Conservation (phyloP, 2,329 filamentous ascomycete species). For the Knufia petricola region DNA sequence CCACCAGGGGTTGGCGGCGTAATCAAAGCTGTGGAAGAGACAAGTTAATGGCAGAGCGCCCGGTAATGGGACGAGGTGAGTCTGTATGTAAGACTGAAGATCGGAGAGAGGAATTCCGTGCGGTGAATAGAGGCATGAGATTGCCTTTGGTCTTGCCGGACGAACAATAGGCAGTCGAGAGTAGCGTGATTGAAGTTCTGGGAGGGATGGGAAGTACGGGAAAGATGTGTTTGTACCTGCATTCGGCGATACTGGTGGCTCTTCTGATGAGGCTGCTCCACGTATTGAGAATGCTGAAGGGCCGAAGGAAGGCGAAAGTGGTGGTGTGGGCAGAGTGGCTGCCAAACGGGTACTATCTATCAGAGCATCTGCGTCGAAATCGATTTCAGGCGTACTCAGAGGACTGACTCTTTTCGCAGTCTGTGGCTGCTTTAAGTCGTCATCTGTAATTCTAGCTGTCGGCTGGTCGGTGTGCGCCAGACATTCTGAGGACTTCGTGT, state of each 20-base stretch:
- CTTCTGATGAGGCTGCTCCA: constrained; percentile 14
- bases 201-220: constrained; percentile 3
- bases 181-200: constrained; percentile 5
- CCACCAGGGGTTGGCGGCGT: constrained; percentile 44
- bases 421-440: background rate
- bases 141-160: constrained; percentile 24
- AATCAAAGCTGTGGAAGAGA: constrained; percentile 45
- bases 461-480: constrained; percentile 10
- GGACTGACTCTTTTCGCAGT: background rate
- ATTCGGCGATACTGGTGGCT: constrained; percentile 14
- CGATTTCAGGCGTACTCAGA: background rate
- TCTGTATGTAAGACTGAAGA: constrained; percentile 39
- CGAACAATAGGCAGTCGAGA: constrained; percentile 1
- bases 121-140: constrained; percentile 46
- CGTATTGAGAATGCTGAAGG: constrained; percentile 8
- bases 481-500: constrained; percentile 16
- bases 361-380: background rate
- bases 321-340: constrained; percentile 16
- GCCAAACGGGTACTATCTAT: background rate
- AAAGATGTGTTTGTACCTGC: constrained; percentile 10
- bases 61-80: constrained; percentile 34
- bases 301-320: constrained; percentile 12
- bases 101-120: constrained; percentile 41
- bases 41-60: constrained; percentile 41
- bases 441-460: background rate